Evolutionary conservation across 768 basidiomycete genomes (phyloP).

Genomic region (Lanmaoa pseudosensibilis): DNA sequence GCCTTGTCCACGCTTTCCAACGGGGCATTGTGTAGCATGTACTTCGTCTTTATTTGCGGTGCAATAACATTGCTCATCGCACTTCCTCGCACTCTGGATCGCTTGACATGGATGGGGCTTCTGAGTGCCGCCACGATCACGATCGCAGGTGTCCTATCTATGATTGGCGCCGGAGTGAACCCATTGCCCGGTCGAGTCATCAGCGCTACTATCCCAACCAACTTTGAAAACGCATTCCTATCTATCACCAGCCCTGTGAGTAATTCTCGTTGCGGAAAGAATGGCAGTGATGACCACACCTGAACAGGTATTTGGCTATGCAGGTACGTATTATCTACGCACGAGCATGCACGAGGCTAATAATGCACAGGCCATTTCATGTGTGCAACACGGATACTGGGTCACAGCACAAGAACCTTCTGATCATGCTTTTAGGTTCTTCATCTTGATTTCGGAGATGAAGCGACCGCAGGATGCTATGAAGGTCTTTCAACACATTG

Average conservation of each 20-base stretch:
- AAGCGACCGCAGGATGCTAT: constrained; percentile 50
- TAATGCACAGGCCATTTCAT: constrained; percentile 48
- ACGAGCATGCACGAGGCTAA: not conserved
- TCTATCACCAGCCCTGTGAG: constrained; percentile 6
- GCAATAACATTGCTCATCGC: constrained; percentile 10
- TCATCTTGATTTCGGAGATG: constrained; percentile 61
- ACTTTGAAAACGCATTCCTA: constrained; percentile 38
- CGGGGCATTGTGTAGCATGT: constrained; percentile 47
- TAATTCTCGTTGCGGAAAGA: not conserved
- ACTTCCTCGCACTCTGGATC: constrained; percentile 24
- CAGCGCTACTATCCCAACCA: constrained; percentile 37
- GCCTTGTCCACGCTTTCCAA: constrained; percentile 50
- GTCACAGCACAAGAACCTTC: not conserved
- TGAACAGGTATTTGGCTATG: constrained; percentile 4
- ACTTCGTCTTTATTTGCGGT: constrained; percentile 47
- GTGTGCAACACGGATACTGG: constrained; percentile 27
- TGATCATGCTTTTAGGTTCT: constrained; percentile 43
- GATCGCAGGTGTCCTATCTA: constrained; percentile 47
- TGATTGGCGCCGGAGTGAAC: constrained; percentile 50
- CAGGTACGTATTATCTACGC: constrained; percentile 4
- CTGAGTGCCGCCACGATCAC: constrained; percentile 43
- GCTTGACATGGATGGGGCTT: constrained; percentile 44
- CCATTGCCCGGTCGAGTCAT: constrained; percentile 36
- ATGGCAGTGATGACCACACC: not conserved
- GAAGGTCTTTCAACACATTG: constrained; percentile 42